These are phyloP conservation scores for Globisporangium spinosum DNA, from an alignment of 352 stramenopile species.

Conservation along the genomic window DNA sequence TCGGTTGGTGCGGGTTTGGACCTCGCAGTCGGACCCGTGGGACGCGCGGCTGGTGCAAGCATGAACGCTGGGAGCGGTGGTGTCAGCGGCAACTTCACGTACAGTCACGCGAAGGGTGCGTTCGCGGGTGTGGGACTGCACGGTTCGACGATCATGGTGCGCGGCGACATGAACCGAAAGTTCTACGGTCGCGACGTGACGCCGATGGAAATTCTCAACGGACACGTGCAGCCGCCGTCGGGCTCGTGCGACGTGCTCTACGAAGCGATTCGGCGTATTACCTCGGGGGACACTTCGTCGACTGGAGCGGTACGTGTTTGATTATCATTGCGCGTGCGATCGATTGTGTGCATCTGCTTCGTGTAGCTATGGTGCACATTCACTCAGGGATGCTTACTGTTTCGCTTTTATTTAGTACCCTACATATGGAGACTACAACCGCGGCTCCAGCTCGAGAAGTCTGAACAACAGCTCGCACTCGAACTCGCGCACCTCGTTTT, in stretches of 20 bases:
- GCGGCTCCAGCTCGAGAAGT: slow-evolving; percentile 6
- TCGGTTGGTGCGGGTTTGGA: slow-evolving; percentile 76
- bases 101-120: slow-evolving; percentile 78
- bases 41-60: slow-evolving; percentile 62
- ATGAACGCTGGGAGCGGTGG: slow-evolving; percentile 76
- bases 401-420: slow-evolving; percentile 10
- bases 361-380: not conserved
- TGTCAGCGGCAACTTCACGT: slow-evolving; percentile 83
- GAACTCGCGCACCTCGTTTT: slow-evolving; percentile 14
- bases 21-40: slow-evolving; percentile 67
- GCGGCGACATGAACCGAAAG: slow-evolving; percentile 79
- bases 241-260: slow-evolving; percentile 68
- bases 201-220: slow-evolving; percentile 78
- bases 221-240: slow-evolving; percentile 57
- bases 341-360: not conserved
- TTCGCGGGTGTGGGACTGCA: slow-evolving; percentile 80
- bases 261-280: slow-evolving; percentile 59
- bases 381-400: not conserved
- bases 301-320: slow-evolving; percentile 13
- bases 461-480: slow-evolving; percentile 14
- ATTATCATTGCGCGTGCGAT: not conserved
- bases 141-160: slow-evolving; percentile 79
- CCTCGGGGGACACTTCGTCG: slow-evolving; percentile 12
- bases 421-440: slow-evolving; percentile 17
- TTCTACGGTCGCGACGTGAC: slow-evolving; percentile 83